Evolutionary conservation across 2,329 filamentous ascomycete species (phyloP), one percentile per base, ranked within the genome.

Genomic region (Colletotrichum zoysiae): DNA sequence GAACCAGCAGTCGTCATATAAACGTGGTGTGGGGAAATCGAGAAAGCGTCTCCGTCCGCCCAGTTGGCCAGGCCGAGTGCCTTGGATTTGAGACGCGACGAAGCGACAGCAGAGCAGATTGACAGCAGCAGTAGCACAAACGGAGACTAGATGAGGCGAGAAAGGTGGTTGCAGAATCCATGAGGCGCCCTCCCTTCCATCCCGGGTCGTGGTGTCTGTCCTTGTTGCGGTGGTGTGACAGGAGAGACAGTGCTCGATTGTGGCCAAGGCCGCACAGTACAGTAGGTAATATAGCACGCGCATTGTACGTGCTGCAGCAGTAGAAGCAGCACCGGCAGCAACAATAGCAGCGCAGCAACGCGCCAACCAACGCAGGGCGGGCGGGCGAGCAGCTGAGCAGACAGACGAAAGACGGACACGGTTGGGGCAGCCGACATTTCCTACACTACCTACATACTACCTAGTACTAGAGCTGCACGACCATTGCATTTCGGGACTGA

Each of bases 351-450:
- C 11, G 33, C 53, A 20, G 6, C 42, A 44, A 2, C 33, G 30
- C 33, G 44, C 40, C 44, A 40, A 51, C 59, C 44, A 62, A 64
- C 61, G 61, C 61, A 64, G 38, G 61, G 61, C 61, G 61, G 46
- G 38, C 38, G 38, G 61, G 61, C 61, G 61, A 56, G 38, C 38
- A n/a, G 26, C 38, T 46, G 35, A 55, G 40, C 18, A 33, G 14
- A 18, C n/a, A 23, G 20, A 64, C 38, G 12, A 26, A 30, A 35
- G 16, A 63, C 48, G 23, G 16, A 63, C 48, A 63, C 48, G 23
- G 23, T 30, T 23, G 38, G 38, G 26, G n/a, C 35, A 7, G 44
- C 18, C 46, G 60, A 20, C 46, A 42, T 50, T 62, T 23, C 48
- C 35, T 38, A 1, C 11, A 8, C 33, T 26, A 26, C 26, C n/a